phyloP scores from a whole-genome alignment of 108 stramenopile species.

The Chaetoceros muelleri region DNA sequence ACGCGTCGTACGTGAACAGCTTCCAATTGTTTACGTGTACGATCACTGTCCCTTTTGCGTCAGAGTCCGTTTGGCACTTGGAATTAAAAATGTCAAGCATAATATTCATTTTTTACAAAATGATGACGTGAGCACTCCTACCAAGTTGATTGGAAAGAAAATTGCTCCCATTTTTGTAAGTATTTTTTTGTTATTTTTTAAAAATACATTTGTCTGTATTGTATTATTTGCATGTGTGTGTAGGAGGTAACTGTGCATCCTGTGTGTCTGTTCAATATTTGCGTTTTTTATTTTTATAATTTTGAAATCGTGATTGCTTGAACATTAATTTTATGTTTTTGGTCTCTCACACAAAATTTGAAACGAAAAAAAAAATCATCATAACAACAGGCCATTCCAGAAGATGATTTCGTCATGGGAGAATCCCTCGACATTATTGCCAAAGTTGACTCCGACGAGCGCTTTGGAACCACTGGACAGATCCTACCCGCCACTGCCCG shows the following conservation, averaged over 20 bases:
- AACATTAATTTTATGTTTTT: not conserved
- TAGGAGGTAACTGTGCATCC: no score
- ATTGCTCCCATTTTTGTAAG: constrained; percentile 93
- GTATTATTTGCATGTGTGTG: not conserved
- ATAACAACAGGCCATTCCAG: constrained; percentile 46
- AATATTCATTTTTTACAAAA: constrained; percentile 82
- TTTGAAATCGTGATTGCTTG: constrained; percentile 9
- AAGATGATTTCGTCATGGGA: constrained; percentile 75
- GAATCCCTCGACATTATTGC: constrained; percentile 94
- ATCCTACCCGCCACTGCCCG: constrained; percentile 67
- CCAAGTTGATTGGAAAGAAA: constrained; percentile 89
- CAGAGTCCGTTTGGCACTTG: constrained; percentile 87
- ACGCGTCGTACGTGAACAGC: constrained; percentile 31
- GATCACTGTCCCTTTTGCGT: constrained; percentile 98
- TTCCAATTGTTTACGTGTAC: constrained; percentile 86
- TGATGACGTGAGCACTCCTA: constrained; percentile 89
- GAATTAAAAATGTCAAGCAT: constrained; percentile 89
- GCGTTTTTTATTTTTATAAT: not conserved
- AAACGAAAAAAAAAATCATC: not conserved
- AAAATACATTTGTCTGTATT: not conserved
- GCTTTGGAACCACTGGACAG: constrained; percentile 70
- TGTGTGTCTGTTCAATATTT: not conserved
- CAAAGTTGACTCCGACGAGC: constrained; percentile 73
- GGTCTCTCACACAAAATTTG: not conserved
- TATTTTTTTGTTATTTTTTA: constrained; percentile 2